phyloP scores from a whole-genome alignment of 1,284 basidiomycete genomes.

The Meripilus lineatus region DNA sequence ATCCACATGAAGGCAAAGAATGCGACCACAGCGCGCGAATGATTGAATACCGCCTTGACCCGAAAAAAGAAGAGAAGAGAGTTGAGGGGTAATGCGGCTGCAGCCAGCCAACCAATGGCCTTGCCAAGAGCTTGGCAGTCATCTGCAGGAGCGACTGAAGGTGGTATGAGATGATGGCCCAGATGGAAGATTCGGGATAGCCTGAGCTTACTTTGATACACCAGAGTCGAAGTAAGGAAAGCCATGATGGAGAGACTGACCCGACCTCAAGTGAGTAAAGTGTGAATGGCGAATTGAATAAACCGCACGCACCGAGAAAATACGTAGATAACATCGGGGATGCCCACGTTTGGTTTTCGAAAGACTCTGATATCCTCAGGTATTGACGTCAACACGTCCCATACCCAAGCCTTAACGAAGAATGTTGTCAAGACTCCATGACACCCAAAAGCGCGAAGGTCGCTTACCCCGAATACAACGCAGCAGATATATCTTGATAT shows the following conservation, averaged over 20 bases:
- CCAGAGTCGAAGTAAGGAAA: too few species aligned
- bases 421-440: too few species aligned
- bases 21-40: constrained; percentile 17
- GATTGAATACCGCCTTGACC: constrained; percentile 28
- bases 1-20: constrained; percentile 30
- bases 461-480: not conserved
- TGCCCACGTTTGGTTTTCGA: not conserved
- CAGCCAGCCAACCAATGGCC: not conserved
- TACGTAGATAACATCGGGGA: constrained; percentile 9
- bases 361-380: constrained; percentile 3
- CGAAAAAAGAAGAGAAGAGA: constrained; percentile 34
- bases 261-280: not conserved
- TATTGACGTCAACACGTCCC: constrained; percentile 8
- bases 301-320: constrained; percentile 8
- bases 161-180: not conserved
- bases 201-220: not conserved
- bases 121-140: not conserved
- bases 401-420: constrained; percentile 6
- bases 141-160: not conserved
- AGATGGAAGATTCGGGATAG: not conserved
- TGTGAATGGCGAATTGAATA: not conserved
- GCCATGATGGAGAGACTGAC: too few species aligned
- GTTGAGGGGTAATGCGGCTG: constrained; percentile 16
- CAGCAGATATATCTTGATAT: not conserved
- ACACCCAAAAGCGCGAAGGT: too few species aligned